These are phyloP conservation scores for Adenanthera pavonina DNA, from an alignment of 306 rosid genomes.

Conservation along the genomic window DNA sequence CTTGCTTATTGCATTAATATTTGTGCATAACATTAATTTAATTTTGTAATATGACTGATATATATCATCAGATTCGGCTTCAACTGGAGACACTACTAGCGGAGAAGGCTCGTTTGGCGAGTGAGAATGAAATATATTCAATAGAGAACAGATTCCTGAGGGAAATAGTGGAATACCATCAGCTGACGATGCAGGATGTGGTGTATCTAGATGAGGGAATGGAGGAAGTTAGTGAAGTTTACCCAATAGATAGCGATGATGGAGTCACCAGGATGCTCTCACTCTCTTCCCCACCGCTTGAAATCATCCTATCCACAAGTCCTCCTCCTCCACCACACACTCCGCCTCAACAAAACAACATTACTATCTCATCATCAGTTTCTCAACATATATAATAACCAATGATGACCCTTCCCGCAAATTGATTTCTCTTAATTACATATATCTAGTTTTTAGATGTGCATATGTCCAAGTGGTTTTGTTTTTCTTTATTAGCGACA, in stretches of 20 bases:
- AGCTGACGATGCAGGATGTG: conserved; percentile 82
- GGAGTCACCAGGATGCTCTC: conserved; percentile 42
- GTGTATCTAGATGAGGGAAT: conserved; percentile 72
- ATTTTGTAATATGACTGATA: neutral
- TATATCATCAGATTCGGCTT: conserved; percentile 64
- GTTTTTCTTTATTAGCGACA: neutral
- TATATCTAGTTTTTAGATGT: conserved; percentile 3
- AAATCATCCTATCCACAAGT: conserved; percentile 26
- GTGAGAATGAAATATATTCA: conserved; percentile 76
- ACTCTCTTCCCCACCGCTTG: conserved; percentile 41
- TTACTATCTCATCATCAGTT: conserved; percentile 31
- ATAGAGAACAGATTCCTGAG: conserved; percentile 87
- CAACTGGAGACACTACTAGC: conserved; percentile 88
- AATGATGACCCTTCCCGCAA: conserved; percentile 37
- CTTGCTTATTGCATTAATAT: neutral
- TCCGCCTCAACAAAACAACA: conserved; percentile 33
- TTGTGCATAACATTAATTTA: no score
- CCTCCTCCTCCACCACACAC: conserved; percentile 32
- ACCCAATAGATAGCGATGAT: conserved; percentile 52
- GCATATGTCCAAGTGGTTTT: conserved; percentile 5
- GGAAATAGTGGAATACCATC: conserved; percentile 93
- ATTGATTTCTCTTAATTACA: neutral
- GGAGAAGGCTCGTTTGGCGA: conserved; percentile 84
- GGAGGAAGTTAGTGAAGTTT: conserved; percentile 73
- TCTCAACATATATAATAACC: conserved; percentile 22